Base-by-base conservation (phyloP, 2,329 filamentous ascomycete species). In the Fusarium sp. region DNA sequence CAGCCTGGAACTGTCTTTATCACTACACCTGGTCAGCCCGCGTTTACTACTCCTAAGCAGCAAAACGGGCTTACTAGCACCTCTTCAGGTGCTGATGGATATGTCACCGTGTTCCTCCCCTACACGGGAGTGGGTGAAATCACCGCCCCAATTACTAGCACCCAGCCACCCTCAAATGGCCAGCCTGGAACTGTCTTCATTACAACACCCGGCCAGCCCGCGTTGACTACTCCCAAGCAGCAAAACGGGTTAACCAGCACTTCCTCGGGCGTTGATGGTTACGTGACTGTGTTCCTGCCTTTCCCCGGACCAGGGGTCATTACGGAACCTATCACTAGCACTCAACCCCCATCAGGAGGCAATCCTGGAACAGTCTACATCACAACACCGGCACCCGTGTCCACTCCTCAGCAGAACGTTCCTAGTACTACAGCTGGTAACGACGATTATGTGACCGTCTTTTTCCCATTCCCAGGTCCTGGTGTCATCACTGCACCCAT, bases 401-500 rank as follows among this genome's bases (percentile, higher is more conserved):
- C 54, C 10, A 62, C 57, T 2, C 32, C 45, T 15, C 49, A 56
- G 9, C 43, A 48, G 20, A 37, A 41, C 7, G 49, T 7, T 11
- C 28, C 33, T 6, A 63, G 15, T 7, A 62, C 46, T 33, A 45
- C 40, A n/a, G 15, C 28, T 8, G 44, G 35, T 4, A 17, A 7
- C 24, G 58, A 49, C n/a, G 40, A 39, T 6, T 64, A 64, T 22
- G 40, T 64, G 7, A 64, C 61, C 10, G 59, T 64, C 9, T 64
- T 66, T 19, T 37, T 65, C 7, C 65, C 65, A 11, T 69, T 44
- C 20, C 43, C 52, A 6, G 59, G 61, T 9, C 15, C 61, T n/a
- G 61, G 65, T 22, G 41, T 53, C 4, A 68, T 68, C 7, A 69
- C 61, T 28, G 47, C 65, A 1, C 65, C 65, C 4, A 58, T 68